Percentiles rank a stretch among this genome's conserved stretches.
Conservation (phyloP, 768 basidiomycete genomes). For the Suillus brevipes region DNA sequence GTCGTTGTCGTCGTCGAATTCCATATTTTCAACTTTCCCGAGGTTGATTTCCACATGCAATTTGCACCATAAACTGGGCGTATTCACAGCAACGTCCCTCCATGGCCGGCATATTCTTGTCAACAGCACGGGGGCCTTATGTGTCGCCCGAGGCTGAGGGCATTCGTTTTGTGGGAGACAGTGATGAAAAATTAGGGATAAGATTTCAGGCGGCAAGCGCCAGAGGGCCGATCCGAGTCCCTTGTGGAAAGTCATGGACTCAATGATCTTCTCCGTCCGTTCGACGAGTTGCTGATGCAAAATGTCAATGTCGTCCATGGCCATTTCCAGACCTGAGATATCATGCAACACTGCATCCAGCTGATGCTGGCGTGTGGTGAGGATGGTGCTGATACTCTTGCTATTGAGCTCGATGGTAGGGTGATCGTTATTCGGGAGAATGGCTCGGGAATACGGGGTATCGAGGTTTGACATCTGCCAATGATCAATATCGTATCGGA, state of each 20-base stretch:
- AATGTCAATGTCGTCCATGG: constrained; percentile 14
- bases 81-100: constrained; percentile 39
- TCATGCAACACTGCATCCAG: constrained; percentile 17
- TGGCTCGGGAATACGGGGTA: not conserved
- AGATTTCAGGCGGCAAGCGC: constrained; percentile 45
- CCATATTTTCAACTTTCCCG: too few species aligned
- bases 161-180: too few species aligned
- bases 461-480: not conserved
- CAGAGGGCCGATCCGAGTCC: constrained; percentile 33
- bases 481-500: not conserved
- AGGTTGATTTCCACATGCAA: constrained; percentile 22
- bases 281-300: constrained; percentile 16
- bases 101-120: constrained; percentile 43
- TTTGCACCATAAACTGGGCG: constrained; percentile 49
- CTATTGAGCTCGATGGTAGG: constrained; percentile 16
- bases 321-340: constrained; percentile 14
- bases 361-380: constrained; percentile 17
- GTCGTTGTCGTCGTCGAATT: too few species aligned
- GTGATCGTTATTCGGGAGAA: constrained; percentile 6
- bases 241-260: constrained; percentile 22
- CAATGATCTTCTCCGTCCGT: constrained; percentile 12
- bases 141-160: too few species aligned
- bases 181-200: constrained; percentile 46
- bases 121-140: constrained; percentile 43
- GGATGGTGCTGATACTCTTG: constrained; percentile 16